Conservation (phyloP, 1,284 basidiomycete species). For the Mycosarcoma maydis region DNA sequence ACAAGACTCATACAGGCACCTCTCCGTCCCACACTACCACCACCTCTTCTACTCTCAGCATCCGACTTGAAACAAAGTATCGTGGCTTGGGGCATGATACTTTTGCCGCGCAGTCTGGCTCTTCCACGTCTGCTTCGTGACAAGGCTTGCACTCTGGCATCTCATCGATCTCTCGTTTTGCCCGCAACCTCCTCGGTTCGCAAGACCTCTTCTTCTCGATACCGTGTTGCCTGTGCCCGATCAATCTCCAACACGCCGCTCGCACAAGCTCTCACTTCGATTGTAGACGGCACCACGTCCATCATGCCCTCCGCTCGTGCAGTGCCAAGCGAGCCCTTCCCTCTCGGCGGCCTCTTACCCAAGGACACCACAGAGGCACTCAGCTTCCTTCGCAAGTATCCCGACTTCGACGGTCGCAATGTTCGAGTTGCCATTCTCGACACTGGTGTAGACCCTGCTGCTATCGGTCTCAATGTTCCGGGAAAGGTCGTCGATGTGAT, state of each 20-base stretch:
- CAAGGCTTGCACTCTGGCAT: conserved; percentile 20
- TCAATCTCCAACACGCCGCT: conserved; percentile 4
- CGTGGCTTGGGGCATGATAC: conserved; percentile 39
- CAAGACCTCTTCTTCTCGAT: neutral
- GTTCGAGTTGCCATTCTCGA: conserved; percentile 67
- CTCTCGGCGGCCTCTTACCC: conserved; percentile 63
- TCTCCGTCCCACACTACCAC: neutral
- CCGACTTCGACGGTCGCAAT: conserved; percentile 63
- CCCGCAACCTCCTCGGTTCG: neutral
- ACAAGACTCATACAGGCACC: conserved; percentile 1
- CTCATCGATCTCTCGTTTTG: conserved; percentile 10
- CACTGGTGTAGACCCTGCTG: conserved; percentile 67
- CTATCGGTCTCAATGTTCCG: conserved; percentile 61
- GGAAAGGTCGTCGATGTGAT: conserved; percentile 67
- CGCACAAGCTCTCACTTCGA: conserved; percentile 1
- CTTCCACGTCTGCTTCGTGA: conserved; percentile 40
- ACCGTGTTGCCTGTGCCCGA: neutral
- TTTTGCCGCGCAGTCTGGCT: conserved; percentile 34
- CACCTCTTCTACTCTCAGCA: neutral
- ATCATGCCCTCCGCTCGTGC: conserved; percentile 35
- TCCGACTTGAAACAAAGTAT: neutral
- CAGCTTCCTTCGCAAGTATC: conserved; percentile 63
- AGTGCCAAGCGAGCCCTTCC: conserved; percentile 55
- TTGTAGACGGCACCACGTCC: conserved; percentile 17
- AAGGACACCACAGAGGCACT: conserved; percentile 66